Conservation (phyloP, 1,284 basidiomycete species). For the Anthracocystis panici-leucophaei region DNA sequence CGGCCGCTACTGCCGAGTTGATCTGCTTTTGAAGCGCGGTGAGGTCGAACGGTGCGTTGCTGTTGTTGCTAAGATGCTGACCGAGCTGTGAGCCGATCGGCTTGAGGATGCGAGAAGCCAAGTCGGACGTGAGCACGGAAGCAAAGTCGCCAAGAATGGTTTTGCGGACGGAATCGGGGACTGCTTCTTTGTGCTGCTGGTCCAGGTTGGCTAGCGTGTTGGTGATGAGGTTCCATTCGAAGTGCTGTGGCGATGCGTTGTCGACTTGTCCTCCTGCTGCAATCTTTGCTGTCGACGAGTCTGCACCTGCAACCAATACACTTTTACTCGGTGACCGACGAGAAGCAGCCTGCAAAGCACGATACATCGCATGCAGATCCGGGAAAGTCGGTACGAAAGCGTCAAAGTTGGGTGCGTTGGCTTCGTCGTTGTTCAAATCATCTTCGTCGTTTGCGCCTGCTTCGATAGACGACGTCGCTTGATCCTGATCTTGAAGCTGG, state of each 20-base stretch:
- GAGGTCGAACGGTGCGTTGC: conserved; percentile 17
- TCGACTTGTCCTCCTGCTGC: not conserved
- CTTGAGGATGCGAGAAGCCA: conserved; percentile 60
- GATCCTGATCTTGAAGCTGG: conserved; percentile 29
- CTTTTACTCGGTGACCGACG: conserved; percentile 12
- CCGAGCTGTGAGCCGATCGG: conserved; percentile 35
- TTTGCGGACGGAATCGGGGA: conserved; percentile 53
- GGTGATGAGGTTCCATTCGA: conserved; percentile 52
- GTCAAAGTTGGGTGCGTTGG: conserved; percentile 34
- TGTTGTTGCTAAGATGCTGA: conserved; percentile 28
- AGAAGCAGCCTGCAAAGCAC: conserved; percentile 28
- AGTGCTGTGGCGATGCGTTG: conserved; percentile 27
- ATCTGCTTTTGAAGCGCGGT: conserved; percentile 27
- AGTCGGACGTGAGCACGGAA: conserved; percentile 58
- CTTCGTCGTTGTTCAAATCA: conserved; percentile 37
- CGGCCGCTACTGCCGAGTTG: conserved; percentile 8
- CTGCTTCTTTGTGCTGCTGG: conserved; percentile 8
- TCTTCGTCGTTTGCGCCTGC: conserved; percentile 5
- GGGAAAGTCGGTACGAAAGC: conserved; percentile 49
- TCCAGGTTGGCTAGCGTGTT: conserved; percentile 35
- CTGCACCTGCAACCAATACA: not conserved
- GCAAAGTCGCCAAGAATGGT: conserved; percentile 70
- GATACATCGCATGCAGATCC: conserved; percentile 45
- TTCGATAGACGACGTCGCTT: conserved; percentile 2
- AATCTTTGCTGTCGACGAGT: not conserved